Percentiles rank a stretch among this genome's conserved stretches.
Conservation (phyloP, 2,329 filamentous ascomycete genomes). For the Aspergillus glaucus region DNA sequence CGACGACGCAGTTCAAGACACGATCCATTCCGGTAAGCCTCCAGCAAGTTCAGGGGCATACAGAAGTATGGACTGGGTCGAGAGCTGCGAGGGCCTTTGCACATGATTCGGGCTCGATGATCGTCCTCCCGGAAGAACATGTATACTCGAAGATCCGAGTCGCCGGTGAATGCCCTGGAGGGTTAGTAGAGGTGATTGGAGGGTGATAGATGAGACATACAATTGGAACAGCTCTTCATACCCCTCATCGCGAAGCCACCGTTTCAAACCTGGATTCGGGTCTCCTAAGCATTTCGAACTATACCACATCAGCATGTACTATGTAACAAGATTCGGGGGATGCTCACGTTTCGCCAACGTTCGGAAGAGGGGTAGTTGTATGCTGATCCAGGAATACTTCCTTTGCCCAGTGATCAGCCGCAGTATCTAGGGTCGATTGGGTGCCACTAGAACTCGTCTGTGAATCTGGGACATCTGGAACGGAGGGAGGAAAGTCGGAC, state of each 20-base stretch:
- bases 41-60: constrained; percentile 44
- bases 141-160: constrained; percentile 38
- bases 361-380: constrained; percentile 24
- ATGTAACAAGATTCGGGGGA: background rate
- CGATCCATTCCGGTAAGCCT: constrained; percentile 31
- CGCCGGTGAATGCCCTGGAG: constrained; percentile 43
- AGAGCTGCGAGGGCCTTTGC: constrained; percentile 39
- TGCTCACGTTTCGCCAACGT: constrained; percentile 25
- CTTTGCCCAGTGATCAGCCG: constrained; percentile 38
- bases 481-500: constrained; percentile 25
- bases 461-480: constrained; percentile 27
- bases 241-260: constrained; percentile 25
- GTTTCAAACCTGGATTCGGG: constrained; percentile 19
- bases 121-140: constrained; percentile 50
- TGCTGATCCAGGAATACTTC: constrained; percentile 29
- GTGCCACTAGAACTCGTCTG: constrained; percentile 27
- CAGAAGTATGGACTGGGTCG: constrained; percentile 43
- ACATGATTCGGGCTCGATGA: constrained; percentile 49
- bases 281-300: constrained; percentile 34
- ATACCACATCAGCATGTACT: constrained; percentile 1
- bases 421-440: constrained; percentile 23
- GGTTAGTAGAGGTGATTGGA: background rate
- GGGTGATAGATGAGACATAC: constrained; percentile 19
- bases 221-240: constrained; percentile 35
- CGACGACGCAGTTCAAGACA: constrained; percentile 33